phyloP scores from a whole-genome alignment of 176 grass and related monocot genomes.

The Eragrostis nindensis region DNA sequence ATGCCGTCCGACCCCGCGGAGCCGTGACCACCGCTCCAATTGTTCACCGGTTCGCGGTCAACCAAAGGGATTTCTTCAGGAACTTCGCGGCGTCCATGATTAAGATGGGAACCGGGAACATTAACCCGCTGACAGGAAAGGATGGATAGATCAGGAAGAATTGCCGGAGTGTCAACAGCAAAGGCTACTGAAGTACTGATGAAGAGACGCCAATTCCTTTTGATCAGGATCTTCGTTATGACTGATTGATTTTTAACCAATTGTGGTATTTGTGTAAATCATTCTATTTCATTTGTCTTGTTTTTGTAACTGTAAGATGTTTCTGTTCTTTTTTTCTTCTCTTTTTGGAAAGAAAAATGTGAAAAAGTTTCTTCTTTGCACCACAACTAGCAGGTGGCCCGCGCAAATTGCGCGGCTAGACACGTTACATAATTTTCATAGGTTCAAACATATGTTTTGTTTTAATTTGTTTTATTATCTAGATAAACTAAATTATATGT shows the following conservation, averaged over 20 bases:
- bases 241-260: not conserved
- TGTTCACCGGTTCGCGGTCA: conserved; percentile 35
- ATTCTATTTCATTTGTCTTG: not conserved
- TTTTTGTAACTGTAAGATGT: not conserved
- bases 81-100: conserved; percentile 58
- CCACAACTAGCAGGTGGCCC: too few species aligned
- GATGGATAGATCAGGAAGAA: conserved; percentile 59
- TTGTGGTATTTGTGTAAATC: not conserved
- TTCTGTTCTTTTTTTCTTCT: not conserved
- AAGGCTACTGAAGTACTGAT: conserved; percentile 33
- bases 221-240: not conserved
- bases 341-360: not conserved
- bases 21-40: conserved; percentile 13
- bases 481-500: too few species aligned
- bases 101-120: conserved; percentile 81
- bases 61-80: conserved; percentile 49
- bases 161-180: conserved; percentile 51
- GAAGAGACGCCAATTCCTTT: not conserved
- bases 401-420: too few species aligned
- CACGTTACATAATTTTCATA: too few species aligned
- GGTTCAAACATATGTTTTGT: too few species aligned
- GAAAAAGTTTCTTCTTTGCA: not conserved
- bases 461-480: too few species aligned
- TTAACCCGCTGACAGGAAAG: conserved; percentile 42
- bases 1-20: conserved; percentile 27